Evolutionary conservation across 139 green algal species (phyloP).

Genomic region (Monoraphidium neglectum): DNA sequence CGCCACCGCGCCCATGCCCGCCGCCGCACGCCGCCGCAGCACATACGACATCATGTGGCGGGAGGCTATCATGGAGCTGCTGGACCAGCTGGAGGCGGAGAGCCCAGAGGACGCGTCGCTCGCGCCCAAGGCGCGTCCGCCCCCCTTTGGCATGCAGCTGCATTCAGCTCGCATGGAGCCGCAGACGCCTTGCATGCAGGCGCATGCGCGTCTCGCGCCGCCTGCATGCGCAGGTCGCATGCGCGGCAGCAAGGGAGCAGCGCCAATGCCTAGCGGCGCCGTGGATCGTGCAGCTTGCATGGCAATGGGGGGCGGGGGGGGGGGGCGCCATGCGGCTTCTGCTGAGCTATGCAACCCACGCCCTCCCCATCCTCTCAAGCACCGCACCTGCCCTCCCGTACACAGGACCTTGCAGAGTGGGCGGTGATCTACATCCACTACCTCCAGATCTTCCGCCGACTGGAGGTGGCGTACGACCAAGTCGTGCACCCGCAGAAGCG

Average conservation of each 20-base stretch:
- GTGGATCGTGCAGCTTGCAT: too few relatives aligned
- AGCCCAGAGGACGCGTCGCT: constrained; percentile 69
- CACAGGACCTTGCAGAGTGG: constrained; percentile 82
- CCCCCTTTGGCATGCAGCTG: background rate
- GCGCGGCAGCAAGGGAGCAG: too few relatives aligned
- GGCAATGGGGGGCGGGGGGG: too few relatives aligned
- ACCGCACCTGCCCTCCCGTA: background rate
- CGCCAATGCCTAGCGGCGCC: background rate
- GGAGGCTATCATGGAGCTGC: constrained; percentile 87
- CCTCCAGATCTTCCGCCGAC: constrained; percentile 81
- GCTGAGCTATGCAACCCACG: too few relatives aligned
- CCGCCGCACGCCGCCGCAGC: too few relatives aligned
- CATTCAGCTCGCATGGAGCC: background rate
- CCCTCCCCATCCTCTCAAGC: too few relatives aligned
- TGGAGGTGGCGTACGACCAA: constrained; percentile 84
- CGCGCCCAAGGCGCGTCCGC: constrained; percentile 52
- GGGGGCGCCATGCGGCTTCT: too few relatives aligned
- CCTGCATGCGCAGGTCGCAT: too few relatives aligned
- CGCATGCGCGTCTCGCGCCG: too few relatives aligned
- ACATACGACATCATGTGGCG: constrained; percentile 87
- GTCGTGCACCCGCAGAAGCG: constrained; percentile 92
- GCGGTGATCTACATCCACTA: constrained; percentile 91
- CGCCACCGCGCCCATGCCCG: too few relatives aligned
- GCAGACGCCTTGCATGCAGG: too few relatives aligned
- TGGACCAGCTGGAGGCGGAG: constrained; percentile 86